Evolutionary conservation across 768 basidiomycete genomes (phyloP), one percentile per base, ranked within the genome.

Genomic region (Tubosaeta sp.): DNA sequence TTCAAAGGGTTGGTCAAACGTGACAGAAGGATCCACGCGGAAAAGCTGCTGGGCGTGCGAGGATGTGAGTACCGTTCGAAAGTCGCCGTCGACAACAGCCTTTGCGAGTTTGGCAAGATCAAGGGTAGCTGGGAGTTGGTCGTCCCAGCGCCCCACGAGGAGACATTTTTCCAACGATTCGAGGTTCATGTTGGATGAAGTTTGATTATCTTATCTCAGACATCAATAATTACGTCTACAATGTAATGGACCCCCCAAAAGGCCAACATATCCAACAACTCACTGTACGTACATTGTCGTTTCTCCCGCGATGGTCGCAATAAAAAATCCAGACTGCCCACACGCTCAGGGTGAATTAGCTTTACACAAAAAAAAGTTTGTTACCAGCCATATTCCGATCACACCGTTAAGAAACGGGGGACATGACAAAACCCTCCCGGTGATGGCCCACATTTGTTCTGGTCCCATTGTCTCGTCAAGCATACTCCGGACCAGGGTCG

Each of bases 71-170:
- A 71, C 81, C 21, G 72, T 67, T 42, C 73, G 73, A 69, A 88
- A 84, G 43, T 76, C 73, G 55, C 85, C 84, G 48, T 81, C 73
- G 34, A 84, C 69, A 52, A 81, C 82, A 21, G 76, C 70, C 65
- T 79, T 77, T 30, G 79, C 81, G 34, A 83, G 71, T 48, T 71
- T 66, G 11, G 64, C 47, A 3, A 59, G 49, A 43, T 65, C 62
- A 5, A 69, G 38, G 13, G 58, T 54, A 21, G 58, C 45, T 16
- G 49, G 31, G 45, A 70, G 55, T 11, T 30, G 42, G 2, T 53
- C 42, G 41, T 74, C 65, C 77, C 77, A 79, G 36, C 59, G 62
- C 2, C 83, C 84, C 36, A 65, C 66, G n/a, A 89, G 67, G 18
- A 89, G 70, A 32, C 77, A 74, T 56, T 73, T 80, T 66, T 89